Evolutionary conservation across 495 filamentous ascomycete genomes (phyloP).

Genomic region (Chaetomidium leptoderma): DNA sequence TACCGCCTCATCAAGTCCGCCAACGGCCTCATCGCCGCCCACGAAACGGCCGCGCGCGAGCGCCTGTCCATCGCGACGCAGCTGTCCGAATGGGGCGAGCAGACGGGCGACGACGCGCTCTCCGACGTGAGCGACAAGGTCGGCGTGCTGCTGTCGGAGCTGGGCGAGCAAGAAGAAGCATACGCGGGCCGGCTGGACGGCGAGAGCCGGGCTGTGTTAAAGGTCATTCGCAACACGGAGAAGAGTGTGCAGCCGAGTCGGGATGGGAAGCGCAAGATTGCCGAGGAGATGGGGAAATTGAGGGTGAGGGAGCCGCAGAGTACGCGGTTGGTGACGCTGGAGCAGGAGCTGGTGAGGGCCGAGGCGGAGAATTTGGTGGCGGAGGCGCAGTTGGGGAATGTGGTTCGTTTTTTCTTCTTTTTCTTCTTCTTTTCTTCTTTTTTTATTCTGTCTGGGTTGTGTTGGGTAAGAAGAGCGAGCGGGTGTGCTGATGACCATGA

Average conservation of each 20-base stretch:
- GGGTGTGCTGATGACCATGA: slow-evolving; percentile 15
- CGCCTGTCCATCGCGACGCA: slow-evolving; percentile 78
- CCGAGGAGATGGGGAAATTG: slow-evolving; percentile 83
- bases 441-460: not conserved
- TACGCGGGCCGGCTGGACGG: slow-evolving; percentile 84
- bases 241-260: slow-evolving; percentile 85
- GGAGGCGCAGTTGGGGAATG: slow-evolving; percentile 92
- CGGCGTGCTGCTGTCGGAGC: slow-evolving; percentile 82
- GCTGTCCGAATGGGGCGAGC: slow-evolving; percentile 95
- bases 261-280: slow-evolving; percentile 76
- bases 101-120: slow-evolving; percentile 76
- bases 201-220: slow-evolving; percentile 73
- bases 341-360: slow-evolving; percentile 92
- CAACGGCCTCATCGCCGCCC: slow-evolving; percentile 75
- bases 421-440: not conserved
- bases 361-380: slow-evolving; percentile 95
- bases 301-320: slow-evolving; percentile 85
- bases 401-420: slow-evolving; percentile 50
- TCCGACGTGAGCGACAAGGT: slow-evolving; percentile 91
- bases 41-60: slow-evolving; percentile 77
- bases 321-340: slow-evolving; percentile 68
- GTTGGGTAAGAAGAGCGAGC: not conserved
- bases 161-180: slow-evolving; percentile 85
- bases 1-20: slow-evolving; percentile 88
- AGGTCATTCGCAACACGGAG: slow-evolving; percentile 90